phyloP scores from a whole-genome alignment of 441 rosid species.

The Kokia cookei region DNA sequence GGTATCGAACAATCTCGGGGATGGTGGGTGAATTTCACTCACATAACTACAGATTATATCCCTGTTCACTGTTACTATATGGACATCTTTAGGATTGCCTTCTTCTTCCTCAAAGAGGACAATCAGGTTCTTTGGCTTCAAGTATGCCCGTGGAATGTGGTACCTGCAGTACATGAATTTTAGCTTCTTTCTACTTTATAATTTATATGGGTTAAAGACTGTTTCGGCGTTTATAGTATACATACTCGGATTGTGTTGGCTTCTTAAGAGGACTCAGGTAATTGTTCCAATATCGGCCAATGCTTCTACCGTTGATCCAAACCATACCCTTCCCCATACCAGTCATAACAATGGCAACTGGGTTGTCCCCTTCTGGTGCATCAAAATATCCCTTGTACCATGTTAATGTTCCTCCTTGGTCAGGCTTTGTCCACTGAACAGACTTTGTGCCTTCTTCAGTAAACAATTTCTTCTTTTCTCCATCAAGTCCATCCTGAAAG shows the following conservation, averaged over 20 bases:
- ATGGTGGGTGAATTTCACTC: slow-evolving; percentile 36
- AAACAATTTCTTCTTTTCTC: slow-evolving; percentile 32
- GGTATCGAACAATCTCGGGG: slow-evolving; percentile 35
- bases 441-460: slow-evolving; percentile 32
- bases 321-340: slow-evolving; percentile 79
- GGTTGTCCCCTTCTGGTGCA: slow-evolving; percentile 60
- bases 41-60: slow-evolving; percentile 52
- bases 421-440: slow-evolving; percentile 30
- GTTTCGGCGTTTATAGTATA: not conserved
- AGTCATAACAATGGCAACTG: slow-evolving; percentile 48
- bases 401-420: slow-evolving; percentile 23
- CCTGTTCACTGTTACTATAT: slow-evolving; percentile 39
- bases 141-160: slow-evolving; percentile 57
- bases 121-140: slow-evolving; percentile 48
- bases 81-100: slow-evolving; percentile 27
- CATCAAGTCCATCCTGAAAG: slow-evolving; percentile 43
- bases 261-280: slow-evolving; percentile 62
- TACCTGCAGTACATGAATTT: slow-evolving; percentile 28
- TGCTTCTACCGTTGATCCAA: slow-evolving; percentile 80
- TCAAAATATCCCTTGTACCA: slow-evolving; percentile 70
- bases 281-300: slow-evolving; percentile 90
- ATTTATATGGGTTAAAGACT: not conserved
- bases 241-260: slow-evolving; percentile 75
- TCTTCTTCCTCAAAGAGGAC: slow-evolving; percentile 55
- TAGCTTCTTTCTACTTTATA: not conserved